Evolutionary conservation across 306 rosid genomes (phyloP).

Genomic region (Acacia crassicarpa): DNA sequence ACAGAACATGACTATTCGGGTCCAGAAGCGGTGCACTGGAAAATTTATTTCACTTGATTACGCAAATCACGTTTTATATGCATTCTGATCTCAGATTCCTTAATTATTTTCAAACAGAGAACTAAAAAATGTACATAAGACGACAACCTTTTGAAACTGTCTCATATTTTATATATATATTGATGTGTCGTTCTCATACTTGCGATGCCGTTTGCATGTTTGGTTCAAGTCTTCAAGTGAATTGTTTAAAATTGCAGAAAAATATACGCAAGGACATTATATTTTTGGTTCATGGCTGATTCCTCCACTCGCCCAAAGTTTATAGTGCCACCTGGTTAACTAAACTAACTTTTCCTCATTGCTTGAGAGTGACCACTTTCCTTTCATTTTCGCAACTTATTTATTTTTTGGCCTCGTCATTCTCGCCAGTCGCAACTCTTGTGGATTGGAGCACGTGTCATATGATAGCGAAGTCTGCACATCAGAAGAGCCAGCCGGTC

Average conservation of each 20-base stretch:
- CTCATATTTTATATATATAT: background rate
- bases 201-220: background rate
- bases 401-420: background rate
- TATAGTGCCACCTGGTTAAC: background rate
- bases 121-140: too few relatives aligned
- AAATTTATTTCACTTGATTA: background rate
- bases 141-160: background rate
- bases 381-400: background rate
- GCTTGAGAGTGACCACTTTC: background rate
- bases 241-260: background rate
- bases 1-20: background rate
- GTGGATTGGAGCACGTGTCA: background rate
- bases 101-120: too few relatives aligned
- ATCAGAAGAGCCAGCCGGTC: background rate
- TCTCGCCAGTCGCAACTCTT: background rate
- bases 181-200: background rate
- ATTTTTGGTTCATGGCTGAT: background rate
- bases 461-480: background rate
- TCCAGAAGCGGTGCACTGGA: background rate
- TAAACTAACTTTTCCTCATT: background rate
- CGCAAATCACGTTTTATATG: too few relatives aligned
- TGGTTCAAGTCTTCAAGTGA: background rate
- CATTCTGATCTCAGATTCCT: too few relatives aligned
- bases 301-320: background rate
- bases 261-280: background rate